phyloP scores from a whole-genome alignment of 352 stramenopile genomes.

The Globisporangium yorkense region DNA sequence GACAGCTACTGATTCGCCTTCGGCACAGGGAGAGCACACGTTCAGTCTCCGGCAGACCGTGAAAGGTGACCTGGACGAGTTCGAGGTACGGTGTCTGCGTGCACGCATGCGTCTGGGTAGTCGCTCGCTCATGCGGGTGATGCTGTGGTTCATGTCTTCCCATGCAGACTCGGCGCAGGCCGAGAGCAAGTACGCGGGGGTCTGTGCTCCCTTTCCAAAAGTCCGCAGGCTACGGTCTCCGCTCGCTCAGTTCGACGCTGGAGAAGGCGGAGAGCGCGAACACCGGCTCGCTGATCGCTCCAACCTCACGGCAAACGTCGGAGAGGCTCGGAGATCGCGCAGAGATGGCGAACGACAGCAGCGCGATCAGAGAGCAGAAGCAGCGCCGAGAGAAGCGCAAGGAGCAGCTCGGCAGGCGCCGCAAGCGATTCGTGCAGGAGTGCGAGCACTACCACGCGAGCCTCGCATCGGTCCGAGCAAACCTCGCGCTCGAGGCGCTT shows the following conservation, averaged over 20 bases:
- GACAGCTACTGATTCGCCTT: background rate
- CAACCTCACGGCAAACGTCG: constrained; percentile 1
- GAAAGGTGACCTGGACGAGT: constrained; percentile 43
- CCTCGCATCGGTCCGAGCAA: constrained; percentile 19
- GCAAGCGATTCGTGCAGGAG: constrained; percentile 62
- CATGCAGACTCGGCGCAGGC: constrained; percentile 5
- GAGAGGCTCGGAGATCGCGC: constrained; percentile 2
- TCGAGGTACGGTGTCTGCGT: constrained; percentile 29
- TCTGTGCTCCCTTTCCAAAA: constrained; percentile 21
- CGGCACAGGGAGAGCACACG: constrained; percentile 27
- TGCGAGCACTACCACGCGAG: constrained; percentile 29
- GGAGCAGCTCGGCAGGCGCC: constrained; percentile 37
- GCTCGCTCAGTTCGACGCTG: constrained; percentile 51
- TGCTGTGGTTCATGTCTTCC: background rate
- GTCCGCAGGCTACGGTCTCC: constrained; percentile 59
- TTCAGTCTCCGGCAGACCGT: constrained; percentile 55
- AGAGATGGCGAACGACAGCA: constrained; percentile 5
- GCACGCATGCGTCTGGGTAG: background rate
- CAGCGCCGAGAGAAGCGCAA: constrained; percentile 45
- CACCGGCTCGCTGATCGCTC: background rate
- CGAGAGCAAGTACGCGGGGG: constrained; percentile 2
- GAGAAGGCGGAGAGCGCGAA: constrained; percentile 14
- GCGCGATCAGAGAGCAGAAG: constrained; percentile 43
- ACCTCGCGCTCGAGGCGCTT: constrained; percentile 31
- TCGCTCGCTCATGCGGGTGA: background rate